A percentile compares a stretch with the other conserved stretches of the same genome.
Evolutionary conservation across 768 basidiomycete species (phyloP).

Genomic region (Panellus pusillus): DNA sequence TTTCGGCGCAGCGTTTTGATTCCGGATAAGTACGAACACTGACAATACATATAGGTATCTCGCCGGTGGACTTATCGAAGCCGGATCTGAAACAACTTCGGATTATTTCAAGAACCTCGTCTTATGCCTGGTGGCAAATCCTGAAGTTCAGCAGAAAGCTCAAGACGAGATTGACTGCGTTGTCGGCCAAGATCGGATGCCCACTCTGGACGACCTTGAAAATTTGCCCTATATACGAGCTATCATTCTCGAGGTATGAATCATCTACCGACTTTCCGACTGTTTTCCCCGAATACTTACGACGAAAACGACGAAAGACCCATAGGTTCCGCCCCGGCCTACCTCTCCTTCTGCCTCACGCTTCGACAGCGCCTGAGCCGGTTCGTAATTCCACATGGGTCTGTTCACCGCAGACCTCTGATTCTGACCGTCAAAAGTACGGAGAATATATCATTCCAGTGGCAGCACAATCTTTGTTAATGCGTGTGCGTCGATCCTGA

Average conservation of each 20-base stretch:
- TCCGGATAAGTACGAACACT: not conserved
- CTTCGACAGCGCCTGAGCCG: not conserved
- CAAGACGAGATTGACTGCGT: constrained; percentile 25
- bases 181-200: not conserved
- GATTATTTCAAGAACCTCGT: constrained; percentile 18
- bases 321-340: constrained; percentile 11
- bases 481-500: not conserved
- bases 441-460: constrained; percentile 6
- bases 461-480: constrained; percentile 13
- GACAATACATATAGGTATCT: not conserved
- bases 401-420: not conserved
- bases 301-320: not conserved
- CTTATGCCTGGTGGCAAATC: not conserved
- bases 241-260: not conserved
- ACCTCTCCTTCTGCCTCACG: constrained; percentile 3
- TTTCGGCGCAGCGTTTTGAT: too few relatives aligned
- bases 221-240: not conserved
- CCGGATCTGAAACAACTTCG: not conserved
- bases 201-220: not conserved
- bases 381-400: not conserved
- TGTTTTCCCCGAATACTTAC: not conserved
- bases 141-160: constrained; percentile 27
- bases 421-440: not conserved
- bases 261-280: too few relatives aligned
- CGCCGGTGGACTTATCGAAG: not conserved